A percentile compares a stretch with the other conserved stretches of the same genome.
phyloP scores from a whole-genome alignment of 306 rosid genomes.

The Citrullus colocynthis region DNA sequence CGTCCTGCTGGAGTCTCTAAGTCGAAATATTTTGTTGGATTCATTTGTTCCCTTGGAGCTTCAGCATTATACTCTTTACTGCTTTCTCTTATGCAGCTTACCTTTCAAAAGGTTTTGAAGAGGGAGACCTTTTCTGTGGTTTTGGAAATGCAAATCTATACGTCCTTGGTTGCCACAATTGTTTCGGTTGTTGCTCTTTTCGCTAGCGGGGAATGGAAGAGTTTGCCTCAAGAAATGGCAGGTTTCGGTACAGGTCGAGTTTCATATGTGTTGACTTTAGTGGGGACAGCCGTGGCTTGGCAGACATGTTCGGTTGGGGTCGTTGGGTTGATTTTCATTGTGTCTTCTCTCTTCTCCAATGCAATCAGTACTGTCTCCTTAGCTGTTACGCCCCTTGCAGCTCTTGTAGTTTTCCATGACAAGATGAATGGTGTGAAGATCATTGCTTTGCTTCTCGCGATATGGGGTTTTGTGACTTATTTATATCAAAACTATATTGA shows the following conservation, averaged over 20 bases:
- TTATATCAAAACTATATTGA: conserved; percentile 77
- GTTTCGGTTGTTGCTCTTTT: conserved; percentile 56
- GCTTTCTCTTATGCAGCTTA: conserved; percentile 75
- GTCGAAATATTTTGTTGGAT: conserved; percentile 37
- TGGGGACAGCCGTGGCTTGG: conserved; percentile 73
- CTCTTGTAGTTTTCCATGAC: conserved; percentile 69
- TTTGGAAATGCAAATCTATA: conserved; percentile 82
- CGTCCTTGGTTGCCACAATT: conserved; percentile 58
- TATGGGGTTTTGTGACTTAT: conserved; percentile 72
- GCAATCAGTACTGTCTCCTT: conserved; percentile 78
- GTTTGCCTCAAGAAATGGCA: conserved; percentile 57
- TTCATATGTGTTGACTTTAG: conserved; percentile 61
- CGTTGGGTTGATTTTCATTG: conserved; percentile 71
- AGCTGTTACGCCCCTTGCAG: conserved; percentile 76
- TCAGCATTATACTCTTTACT: conserved; percentile 68
- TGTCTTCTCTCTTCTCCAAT: conserved; percentile 82
- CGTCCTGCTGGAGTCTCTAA: conserved; percentile 36
- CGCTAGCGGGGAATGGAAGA: conserved; percentile 69
- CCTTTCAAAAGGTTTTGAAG: conserved; percentile 68
- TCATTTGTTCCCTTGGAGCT: conserved; percentile 72
- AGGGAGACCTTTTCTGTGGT: conserved; percentile 78
- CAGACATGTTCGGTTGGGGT: conserved; percentile 87
- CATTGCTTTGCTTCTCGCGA: conserved; percentile 74
- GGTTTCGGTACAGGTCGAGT: conserved; percentile 41
- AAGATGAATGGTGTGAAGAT: conserved; percentile 74